phyloP scores from a whole-genome alignment of 257 asterid genomes.

The Solanum arcanum region DNA sequence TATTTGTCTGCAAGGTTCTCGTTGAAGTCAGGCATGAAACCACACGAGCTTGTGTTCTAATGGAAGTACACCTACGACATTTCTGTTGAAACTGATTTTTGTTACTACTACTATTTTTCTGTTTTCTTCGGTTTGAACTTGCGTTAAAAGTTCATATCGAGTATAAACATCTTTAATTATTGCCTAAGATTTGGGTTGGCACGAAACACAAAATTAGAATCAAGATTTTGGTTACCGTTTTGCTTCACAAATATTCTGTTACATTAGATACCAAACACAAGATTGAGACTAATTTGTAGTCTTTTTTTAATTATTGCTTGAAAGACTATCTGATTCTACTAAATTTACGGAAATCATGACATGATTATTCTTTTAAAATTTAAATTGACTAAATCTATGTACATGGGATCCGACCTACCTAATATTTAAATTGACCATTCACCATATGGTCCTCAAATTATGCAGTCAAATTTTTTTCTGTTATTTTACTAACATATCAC shows the following conservation, averaged over 20 bases:
- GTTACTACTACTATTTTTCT: not conserved
- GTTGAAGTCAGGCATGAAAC: conserved; percentile 28
- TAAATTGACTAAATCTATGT: not conserved
- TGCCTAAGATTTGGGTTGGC: not conserved
- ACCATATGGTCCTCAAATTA: not conserved
- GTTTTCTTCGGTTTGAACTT: not conserved
- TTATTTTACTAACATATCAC: not conserved
- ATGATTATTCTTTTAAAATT: not conserved
- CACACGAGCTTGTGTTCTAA: conserved; percentile 26
- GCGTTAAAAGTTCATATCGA: not conserved
- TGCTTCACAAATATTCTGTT: not conserved
- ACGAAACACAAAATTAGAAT: not conserved
- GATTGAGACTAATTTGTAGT: not conserved
- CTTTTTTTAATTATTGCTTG: not conserved
- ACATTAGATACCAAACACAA: not conserved
- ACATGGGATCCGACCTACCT: not conserved
- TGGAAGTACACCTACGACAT: not conserved
- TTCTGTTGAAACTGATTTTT: not conserved
- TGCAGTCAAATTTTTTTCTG: not conserved
- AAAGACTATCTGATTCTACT: not conserved
- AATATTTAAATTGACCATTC: not conserved
- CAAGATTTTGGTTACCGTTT: not conserved
- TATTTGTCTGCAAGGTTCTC: conserved; percentile 33
- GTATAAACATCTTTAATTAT: not conserved
- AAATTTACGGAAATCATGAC: not conserved